phyloP scores from a whole-genome alignment of 805 yeast genomes.

The Candida arabinofermentans region DNA sequence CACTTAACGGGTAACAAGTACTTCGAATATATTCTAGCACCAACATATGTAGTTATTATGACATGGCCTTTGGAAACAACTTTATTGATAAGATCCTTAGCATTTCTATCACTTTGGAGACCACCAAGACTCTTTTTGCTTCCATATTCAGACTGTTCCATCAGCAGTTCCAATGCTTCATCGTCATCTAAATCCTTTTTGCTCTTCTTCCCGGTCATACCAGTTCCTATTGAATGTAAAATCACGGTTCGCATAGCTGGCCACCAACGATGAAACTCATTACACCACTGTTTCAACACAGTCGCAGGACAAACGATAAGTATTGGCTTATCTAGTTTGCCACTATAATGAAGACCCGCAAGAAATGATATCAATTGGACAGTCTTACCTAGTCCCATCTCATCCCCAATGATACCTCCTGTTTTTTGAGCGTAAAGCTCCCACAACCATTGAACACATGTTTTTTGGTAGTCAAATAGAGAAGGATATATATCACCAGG shows the following conservation, averaged over 20 bases:
- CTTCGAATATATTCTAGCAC: constrained; percentile 34
- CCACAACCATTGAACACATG: constrained; percentile 97
- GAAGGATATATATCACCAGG: constrained; percentile 92
- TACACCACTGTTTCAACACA: constrained; percentile 95
- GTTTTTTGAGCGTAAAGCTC: constrained; percentile 84
- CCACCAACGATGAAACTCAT: constrained; percentile 97
- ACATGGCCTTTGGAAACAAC: constrained; percentile 74
- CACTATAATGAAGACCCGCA: constrained; percentile 86
- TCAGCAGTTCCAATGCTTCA: constrained; percentile 41
- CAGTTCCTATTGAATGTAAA: constrained; percentile 88
- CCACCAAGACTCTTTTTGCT: constrained; percentile 24
- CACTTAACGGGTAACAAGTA: constrained; percentile 75
- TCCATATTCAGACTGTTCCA: constrained; percentile 36
- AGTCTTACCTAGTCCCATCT: constrained; percentile 97
- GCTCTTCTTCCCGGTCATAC: constrained; percentile 46
- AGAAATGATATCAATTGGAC: constrained; percentile 87
- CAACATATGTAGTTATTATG: constrained; percentile 82
- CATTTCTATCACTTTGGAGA: constrained; percentile 27
- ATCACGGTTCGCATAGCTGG: constrained; percentile 86
- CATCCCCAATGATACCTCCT: constrained; percentile 97
- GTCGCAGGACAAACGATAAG: constrained; percentile 95
- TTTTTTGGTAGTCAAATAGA: constrained; percentile 88
- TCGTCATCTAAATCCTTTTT: constrained; percentile 42
- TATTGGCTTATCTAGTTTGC: constrained; percentile 69
- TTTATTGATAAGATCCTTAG: constrained; percentile 46